A percentile compares a stretch with the other conserved stretches of the same genome.
phyloP scores from a whole-genome alignment of 768 basidiomycete species.

The Sarcomyxa edulis region DNA sequence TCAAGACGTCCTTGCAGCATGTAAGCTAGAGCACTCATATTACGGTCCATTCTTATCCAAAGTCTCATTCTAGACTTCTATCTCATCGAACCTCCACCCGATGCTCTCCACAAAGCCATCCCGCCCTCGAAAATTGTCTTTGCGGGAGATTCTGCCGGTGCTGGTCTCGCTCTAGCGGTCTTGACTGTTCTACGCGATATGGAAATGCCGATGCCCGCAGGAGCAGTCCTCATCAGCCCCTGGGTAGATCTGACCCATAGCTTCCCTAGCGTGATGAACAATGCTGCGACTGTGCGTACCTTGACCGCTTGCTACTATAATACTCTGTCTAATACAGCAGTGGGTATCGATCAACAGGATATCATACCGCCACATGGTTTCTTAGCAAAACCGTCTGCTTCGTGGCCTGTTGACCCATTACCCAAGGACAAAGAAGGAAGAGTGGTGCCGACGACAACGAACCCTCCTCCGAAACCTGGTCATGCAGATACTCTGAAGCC shows the following conservation, averaged over 20 bases:
- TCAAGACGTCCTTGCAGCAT: slow-evolving; percentile 74
- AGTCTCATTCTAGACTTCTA: slow-evolving; percentile 50
- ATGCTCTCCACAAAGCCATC: slow-evolving; percentile 58
- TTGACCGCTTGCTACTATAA: background rate
- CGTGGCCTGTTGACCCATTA: slow-evolving; percentile 49
- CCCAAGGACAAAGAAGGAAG: slow-evolving; percentile 27
- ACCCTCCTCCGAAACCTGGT: slow-evolving; percentile 43
- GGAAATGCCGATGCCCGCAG: slow-evolving; percentile 65
- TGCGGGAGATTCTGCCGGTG: slow-evolving; percentile 80
- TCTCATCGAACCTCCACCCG: slow-evolving; percentile 63
- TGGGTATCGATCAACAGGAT: slow-evolving; percentile 36
- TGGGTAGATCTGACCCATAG: slow-evolving; percentile 87
- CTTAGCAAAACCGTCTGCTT: slow-evolving; percentile 49
- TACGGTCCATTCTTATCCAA: background rate
- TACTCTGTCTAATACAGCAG: background rate
- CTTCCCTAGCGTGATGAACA: slow-evolving; percentile 70
- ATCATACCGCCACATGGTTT: slow-evolving; percentile 64
- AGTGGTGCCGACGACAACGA: slow-evolving; percentile 28
- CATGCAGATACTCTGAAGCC: slow-evolving; percentile 44
- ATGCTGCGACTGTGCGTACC: slow-evolving; percentile 50
- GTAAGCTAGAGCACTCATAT: slow-evolving; percentile 25
- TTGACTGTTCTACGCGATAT: slow-evolving; percentile 67
- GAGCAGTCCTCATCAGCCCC: slow-evolving; percentile 73
- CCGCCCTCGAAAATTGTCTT: slow-evolving; percentile 65
- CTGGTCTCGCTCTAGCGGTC: slow-evolving; percentile 53